phyloP scores from a whole-genome alignment of 2,329 filamentous ascomycete species.

The Aspergillus transmontanensis region DNA sequence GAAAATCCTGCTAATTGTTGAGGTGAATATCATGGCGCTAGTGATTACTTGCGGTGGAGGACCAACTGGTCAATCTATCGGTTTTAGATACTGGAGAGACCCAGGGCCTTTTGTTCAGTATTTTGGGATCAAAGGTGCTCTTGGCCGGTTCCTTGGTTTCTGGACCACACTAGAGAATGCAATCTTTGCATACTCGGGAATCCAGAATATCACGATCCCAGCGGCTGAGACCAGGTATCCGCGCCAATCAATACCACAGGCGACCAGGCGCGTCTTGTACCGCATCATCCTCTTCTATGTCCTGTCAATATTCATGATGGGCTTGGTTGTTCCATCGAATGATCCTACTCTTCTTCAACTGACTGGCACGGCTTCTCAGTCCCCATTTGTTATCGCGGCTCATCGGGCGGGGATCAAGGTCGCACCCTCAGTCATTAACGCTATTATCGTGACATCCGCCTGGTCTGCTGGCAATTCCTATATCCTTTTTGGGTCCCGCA shows the following conservation, averaged over 20 bases:
- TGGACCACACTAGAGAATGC: slow-evolving; percentile 52
- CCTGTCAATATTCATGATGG: slow-evolving; percentile 58
- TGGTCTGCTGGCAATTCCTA: slow-evolving; percentile 68
- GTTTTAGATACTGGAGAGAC: slow-evolving; percentile 48
- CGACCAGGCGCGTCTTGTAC: slow-evolving; percentile 57
- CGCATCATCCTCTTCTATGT: slow-evolving; percentile 57
- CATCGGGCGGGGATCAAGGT: slow-evolving; percentile 66
- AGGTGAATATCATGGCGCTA: slow-evolving; percentile 62
- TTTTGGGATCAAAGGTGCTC: slow-evolving; percentile 51
- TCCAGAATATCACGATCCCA: slow-evolving; percentile 58
- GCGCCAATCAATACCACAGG: slow-evolving; percentile 55
- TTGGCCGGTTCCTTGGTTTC: slow-evolving; percentile 56
- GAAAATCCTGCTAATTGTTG: slow-evolving; percentile 63
- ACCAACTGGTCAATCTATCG: slow-evolving; percentile 46
- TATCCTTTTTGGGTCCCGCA: slow-evolving; percentile 45
- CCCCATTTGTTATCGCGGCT: slow-evolving; percentile 73
- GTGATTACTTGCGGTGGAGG: slow-evolving; percentile 49
- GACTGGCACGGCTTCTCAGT: slow-evolving; percentile 34
- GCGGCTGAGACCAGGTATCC: slow-evolving; percentile 60
- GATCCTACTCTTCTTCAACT: slow-evolving; percentile 37
- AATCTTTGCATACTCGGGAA: slow-evolving; percentile 39
- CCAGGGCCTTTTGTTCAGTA: slow-evolving; percentile 68
- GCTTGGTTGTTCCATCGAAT: slow-evolving; percentile 61
- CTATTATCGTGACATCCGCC: slow-evolving; percentile 71
- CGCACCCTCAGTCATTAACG: slow-evolving; percentile 74